Evolutionary conservation across 192 early-diverging fungal genomes (phyloP).

Genomic region (Coemansia sp.): DNA sequence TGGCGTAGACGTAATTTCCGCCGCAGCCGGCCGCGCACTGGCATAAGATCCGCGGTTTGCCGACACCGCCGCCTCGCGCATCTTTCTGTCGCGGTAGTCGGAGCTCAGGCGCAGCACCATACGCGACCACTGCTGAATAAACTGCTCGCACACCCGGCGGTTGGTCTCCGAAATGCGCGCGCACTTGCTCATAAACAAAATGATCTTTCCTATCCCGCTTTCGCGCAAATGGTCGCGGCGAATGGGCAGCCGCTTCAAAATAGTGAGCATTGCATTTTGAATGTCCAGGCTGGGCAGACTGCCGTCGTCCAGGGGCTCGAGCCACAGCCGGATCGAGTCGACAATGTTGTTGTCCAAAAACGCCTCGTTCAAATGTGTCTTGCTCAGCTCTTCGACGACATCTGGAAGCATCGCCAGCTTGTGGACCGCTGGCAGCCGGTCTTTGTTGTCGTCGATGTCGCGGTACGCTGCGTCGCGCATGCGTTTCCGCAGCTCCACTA

Average conservation of each 20-base stretch:
- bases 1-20: constrained; percentile 5
- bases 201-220: constrained; percentile 78
- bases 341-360: constrained; percentile 84
- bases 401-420: constrained; percentile 54
- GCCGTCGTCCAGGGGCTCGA: constrained; percentile 87
- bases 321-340: constrained; percentile 81
- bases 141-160: constrained; percentile 71
- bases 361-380: constrained; percentile 63
- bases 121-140: constrained; percentile 83
- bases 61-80: constrained; percentile 26
- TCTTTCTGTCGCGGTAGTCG: constrained; percentile 63
- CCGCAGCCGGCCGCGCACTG: neutral
- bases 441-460: constrained; percentile 54
- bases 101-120: constrained; percentile 77
- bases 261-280: constrained; percentile 73
- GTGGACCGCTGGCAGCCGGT: constrained; percentile 51
- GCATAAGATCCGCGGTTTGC: constrained; percentile 8
- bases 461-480: constrained; percentile 54
- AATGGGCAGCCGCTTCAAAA: constrained; percentile 71
- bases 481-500: constrained; percentile 49
- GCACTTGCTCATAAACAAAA: constrained; percentile 88
- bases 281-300: constrained; percentile 88
- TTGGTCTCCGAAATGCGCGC: constrained; percentile 68
- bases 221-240: constrained; percentile 74
- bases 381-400: constrained; percentile 45